These are phyloP conservation scores for Xerocomellus amylosporus DNA, from an alignment of 768 basidiomycete species.

Conservation along the genomic window DNA sequence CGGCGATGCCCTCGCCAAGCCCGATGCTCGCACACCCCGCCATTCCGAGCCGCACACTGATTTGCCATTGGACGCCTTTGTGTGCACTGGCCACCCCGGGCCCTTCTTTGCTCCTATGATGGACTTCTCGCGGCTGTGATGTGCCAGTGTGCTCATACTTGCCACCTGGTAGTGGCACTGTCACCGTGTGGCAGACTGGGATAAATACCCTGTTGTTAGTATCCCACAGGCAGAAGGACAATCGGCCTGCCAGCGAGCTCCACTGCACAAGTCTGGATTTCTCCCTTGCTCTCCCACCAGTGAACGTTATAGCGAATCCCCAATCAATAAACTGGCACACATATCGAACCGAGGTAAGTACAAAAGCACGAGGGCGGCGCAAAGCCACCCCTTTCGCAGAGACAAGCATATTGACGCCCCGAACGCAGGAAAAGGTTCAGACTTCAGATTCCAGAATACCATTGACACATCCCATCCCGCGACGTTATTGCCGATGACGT, in stretches of 20 bases:
- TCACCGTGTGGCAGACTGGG: conserved; percentile 24
- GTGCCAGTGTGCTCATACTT: conserved; percentile 4
- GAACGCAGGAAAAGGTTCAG: neutral
- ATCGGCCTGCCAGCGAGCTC: conserved; percentile 6
- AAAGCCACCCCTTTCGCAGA: neutral
- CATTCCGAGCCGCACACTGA: neutral
- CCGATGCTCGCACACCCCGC: neutral
- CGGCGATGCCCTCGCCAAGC: neutral
- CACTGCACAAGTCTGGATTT: conserved; percentile 9
- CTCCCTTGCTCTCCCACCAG: neutral
- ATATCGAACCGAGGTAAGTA: neutral
- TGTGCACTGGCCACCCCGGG: conserved; percentile 4
- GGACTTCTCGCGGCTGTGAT: conserved; percentile 27
- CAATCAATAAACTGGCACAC: neutral
- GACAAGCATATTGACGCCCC: neutral
- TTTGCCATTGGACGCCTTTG: conserved; percentile 11
- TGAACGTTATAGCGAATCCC: neutral
- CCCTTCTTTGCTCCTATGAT: conserved; percentile 15
- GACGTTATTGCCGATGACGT: conserved; percentile 13
- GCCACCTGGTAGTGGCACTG: conserved; percentile 30
- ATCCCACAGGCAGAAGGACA: conserved; percentile 1
- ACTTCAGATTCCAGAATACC: neutral
- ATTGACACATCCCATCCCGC: neutral
- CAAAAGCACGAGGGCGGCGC: neutral
- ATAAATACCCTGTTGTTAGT: conserved; percentile 15